Conservation (phyloP, 2,329 filamentous ascomycete genomes). For the Aspergillus calidoustus region DNA sequence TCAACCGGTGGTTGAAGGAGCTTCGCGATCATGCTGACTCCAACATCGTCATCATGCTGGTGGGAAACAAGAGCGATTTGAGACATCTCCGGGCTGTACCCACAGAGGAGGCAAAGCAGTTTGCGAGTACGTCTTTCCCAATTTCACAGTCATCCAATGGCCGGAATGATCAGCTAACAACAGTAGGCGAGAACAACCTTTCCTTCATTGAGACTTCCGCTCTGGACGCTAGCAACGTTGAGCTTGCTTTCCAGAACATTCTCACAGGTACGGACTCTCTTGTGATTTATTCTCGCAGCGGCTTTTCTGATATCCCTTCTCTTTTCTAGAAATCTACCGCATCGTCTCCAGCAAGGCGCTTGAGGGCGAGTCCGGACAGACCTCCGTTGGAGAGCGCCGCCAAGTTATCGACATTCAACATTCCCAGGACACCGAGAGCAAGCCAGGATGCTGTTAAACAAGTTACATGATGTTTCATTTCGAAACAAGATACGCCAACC, state of each 20-base stretch:
- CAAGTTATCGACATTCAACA: constrained; percentile 85
- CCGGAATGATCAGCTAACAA: constrained; percentile 18
- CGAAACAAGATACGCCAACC: constrained; percentile 33
- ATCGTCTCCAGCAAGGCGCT: constrained; percentile 98
- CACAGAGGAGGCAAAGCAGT: constrained; percentile 96
- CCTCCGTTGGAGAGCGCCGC: constrained; percentile 77
- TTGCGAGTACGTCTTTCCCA: constrained; percentile 73
- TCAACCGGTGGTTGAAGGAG: constrained; percentile 98
- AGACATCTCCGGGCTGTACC: constrained; percentile 95
- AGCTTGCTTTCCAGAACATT: constrained; percentile 99
- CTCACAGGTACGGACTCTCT: constrained; percentile 74
- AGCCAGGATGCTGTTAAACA: constrained; percentile 56
- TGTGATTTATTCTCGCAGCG: background rate
- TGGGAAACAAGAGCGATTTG: constrained; percentile 99
- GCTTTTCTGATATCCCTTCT: constrained; percentile 13
- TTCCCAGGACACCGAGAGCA: constrained; percentile 76
- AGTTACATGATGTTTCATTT: constrained; percentile 16
- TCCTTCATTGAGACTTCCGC: constrained; percentile 99
- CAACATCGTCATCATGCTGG: constrained; percentile 99
- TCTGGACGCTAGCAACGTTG: constrained; percentile 97
- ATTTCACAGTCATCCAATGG: background rate
- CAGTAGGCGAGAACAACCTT: constrained; percentile 88
- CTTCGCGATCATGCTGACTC: constrained; percentile 96
- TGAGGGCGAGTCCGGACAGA: constrained; percentile 81
- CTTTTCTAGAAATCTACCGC: constrained; percentile 86